Evolutionary conservation across 257 asterid species (phyloP), one percentile per base, ranked within the genome.

Genomic region (Pogostemon cablin): DNA sequence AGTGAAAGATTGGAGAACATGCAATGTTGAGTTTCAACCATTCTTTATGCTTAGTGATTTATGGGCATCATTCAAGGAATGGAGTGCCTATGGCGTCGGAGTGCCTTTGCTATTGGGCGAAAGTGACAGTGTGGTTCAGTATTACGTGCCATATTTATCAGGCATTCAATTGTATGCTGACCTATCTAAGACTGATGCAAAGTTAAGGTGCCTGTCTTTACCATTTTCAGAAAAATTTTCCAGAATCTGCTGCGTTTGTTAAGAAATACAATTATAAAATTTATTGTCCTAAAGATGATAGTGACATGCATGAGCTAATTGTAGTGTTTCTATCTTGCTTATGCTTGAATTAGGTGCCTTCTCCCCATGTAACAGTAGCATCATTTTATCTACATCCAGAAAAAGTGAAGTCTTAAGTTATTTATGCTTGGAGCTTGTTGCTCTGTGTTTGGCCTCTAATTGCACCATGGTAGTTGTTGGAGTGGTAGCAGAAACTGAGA

Each of bases 11-110:
- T 80, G 95, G 96, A 87, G 91, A 83, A 85, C 84, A 5, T 62
- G 91, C 72, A 88, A 81, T 72, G 78, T 61, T 9, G 96, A 87
- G 78, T 84, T 65, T 65, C 90, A 77, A 79, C 91, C 96, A 7
- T 89, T 84, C 81, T 93, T 86, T 68, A 82, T 85, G 76, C 88
- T 93, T 5, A 90, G 95, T 64, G 96, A 91, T 82, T 76, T 93
- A 12, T 93, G 96, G 96, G 95, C 85, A 44, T 87, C 96, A 5
- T 93, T 87, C 72, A 86, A 84, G 81, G 96, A 93, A 77, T 91
- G 98, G 99, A 93, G 99, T 75, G 99, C 93, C 4, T 91, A 89
- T 78, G 99, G 99, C 75, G 86, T 87, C 65, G 99, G 98, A 70
- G 99, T 93, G 75, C 99, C 97, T 8, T 75, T 93, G 86, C 70